Evolutionary conservation across 202 grass and related monocot genomes (phyloP), one percentile per base, ranked within the genome.

Genomic region (Zoysia matrella): DNA sequence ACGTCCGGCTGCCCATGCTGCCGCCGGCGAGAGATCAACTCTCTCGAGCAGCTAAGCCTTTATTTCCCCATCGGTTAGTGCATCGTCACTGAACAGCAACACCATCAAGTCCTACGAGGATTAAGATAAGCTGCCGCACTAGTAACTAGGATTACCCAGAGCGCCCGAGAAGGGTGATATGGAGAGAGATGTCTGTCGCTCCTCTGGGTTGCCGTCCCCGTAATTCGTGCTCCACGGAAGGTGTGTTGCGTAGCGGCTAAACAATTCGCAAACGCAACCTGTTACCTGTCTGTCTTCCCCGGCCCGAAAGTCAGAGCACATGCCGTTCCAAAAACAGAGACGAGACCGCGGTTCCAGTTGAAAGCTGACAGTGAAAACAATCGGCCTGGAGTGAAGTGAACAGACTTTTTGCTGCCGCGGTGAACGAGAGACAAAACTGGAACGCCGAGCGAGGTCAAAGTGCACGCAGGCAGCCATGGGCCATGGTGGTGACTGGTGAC

Each of bases 21-120:
- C 69, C 6, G 43, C 5, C 7, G 15, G 41, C 50, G 15, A 7
- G 36, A 82, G 85, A 79, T 87, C 85, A 87, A 87, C 79, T 55
- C 57, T 47, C 8, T 15, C 44, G 9, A 9, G 3, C 0, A 6
- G 48, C 30, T 50, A 50, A 50, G 6, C 2, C 2, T 6, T 61
- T 54, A 42, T 50, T 60, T 30, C 14, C 6, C 9, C 7, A 65
- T 65, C 63, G 30, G 75, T 16, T 47, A 67, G 69, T 36, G n/a
- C 36, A 45, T 8, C 11, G 8, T 16, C 57, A 22, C 7, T n/a
- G 6, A 54, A 36, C 40, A 30, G 4, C 64, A 36, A 36, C 56
- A 42, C 39, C 16, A 44, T 52, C 16, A 22, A 41, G 5, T 9
- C 67, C 43, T 56, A 52, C 16, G 58, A 61, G 71, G 80, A 82